Conservation (phyloP, 768 basidiomycete genomes). For the Podaxis sp. region DNA sequence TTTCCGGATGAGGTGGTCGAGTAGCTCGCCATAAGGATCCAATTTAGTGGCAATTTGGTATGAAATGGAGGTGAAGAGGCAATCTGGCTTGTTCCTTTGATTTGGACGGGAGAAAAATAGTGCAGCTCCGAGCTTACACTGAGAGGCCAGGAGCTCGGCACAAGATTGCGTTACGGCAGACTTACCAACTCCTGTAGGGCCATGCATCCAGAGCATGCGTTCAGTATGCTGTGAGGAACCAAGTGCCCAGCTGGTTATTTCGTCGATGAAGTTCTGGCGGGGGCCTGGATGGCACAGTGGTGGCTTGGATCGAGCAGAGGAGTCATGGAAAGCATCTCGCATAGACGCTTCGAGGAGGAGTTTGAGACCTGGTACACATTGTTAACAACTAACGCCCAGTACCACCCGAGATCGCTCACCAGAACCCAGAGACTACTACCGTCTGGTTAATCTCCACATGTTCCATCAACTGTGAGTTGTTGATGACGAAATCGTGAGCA, state of each 20-base stretch:
- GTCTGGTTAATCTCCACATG: no score
- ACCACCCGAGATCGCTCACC: no score
- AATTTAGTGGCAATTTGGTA: neutral
- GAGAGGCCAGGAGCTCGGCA: neutral
- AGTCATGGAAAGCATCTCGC: neutral
- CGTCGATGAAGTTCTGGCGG: neutral
- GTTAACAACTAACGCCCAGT: no score
- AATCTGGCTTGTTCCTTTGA: neutral
- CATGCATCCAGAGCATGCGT: neutral
- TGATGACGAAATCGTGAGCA: no score
- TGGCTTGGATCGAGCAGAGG: neutral
- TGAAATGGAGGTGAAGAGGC: neutral
- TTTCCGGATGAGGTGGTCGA: neutral
- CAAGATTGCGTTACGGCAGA: conserved; percentile 1
- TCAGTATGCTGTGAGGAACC: neutral
- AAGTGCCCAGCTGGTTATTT: neutral
- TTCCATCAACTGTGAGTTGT: no score
- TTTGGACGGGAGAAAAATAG: conserved; percentile 8
- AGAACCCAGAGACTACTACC: no score
- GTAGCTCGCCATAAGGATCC: neutral
- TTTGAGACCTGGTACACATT: no score
- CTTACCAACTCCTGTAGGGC: neutral
- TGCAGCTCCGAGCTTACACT: neutral
- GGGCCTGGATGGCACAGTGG: neutral
- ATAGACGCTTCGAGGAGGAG: neutral